These are phyloP conservation scores for Sporothrix brasiliensis DNA, from an alignment of 2,329 filamentous ascomycete species.

Conservation along the genomic window DNA sequence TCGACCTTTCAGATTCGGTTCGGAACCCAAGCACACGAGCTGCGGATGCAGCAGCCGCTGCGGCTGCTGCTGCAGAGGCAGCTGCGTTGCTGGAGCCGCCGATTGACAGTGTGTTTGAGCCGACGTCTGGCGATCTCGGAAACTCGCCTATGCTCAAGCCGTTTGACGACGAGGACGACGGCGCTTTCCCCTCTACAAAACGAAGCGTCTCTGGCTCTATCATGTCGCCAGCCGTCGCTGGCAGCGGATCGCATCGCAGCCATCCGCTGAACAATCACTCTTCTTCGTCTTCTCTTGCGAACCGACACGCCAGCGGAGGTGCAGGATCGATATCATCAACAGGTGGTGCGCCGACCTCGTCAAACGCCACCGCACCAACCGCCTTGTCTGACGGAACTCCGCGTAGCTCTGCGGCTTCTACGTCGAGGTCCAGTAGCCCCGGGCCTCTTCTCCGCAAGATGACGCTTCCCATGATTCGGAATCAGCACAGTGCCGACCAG, in stretches of 20 bases:
- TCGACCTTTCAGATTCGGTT: conserved; percentile 71
- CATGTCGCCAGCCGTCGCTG: conserved; percentile 23
- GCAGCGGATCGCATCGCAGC: conserved; percentile 27
- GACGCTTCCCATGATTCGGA: conserved; percentile 60
- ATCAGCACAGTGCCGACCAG: conserved; percentile 61
- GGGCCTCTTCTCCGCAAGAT: conserved; percentile 56
- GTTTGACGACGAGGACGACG: conserved; percentile 49
- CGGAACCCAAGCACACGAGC: conserved; percentile 39
- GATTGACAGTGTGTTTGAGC: conserved; percentile 79
- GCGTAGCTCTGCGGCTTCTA: conserved; percentile 67
- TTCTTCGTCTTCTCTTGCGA: conserved; percentile 26
- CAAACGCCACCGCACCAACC: conserved; percentile 65
- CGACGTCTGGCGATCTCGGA: conserved; percentile 75
- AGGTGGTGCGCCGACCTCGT: conserved; percentile 57
- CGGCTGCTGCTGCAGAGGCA: conserved; percentile 41
- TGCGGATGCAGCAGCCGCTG: conserved; percentile 29
- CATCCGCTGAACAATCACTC: conserved; percentile 26
- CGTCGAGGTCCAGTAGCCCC: conserved; percentile 71
- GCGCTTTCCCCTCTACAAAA: not conserved
- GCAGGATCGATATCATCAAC: conserved; percentile 54
- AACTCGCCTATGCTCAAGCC: conserved; percentile 70
- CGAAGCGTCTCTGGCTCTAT: not conserved
- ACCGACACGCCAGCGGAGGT: conserved; percentile 29
- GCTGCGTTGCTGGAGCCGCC: conserved; percentile 49
- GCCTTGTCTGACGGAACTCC: conserved; percentile 67